Evolutionary conservation across 306 rosid genomes (phyloP).

Genomic region (Castanea sativa): DNA sequence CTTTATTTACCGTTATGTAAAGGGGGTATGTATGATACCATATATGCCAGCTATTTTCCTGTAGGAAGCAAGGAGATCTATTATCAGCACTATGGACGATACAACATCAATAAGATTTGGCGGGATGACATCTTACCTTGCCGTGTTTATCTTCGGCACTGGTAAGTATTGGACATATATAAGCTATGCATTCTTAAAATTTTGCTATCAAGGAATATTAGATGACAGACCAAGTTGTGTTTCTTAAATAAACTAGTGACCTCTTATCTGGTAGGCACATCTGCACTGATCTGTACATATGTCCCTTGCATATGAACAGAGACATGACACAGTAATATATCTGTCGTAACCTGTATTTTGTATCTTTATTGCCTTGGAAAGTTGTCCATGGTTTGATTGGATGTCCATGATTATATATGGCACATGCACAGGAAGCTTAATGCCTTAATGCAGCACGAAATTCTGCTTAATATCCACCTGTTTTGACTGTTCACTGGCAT

Average conservation of each 20-base stretch:
- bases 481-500: too few relatives aligned
- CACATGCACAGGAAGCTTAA: not conserved
- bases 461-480: not conserved
- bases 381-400: not conserved
- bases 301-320: not conserved
- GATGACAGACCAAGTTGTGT: not conserved
- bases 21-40: not conserved
- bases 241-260: not conserved
- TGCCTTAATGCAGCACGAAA: not conserved
- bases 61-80: slow-evolving; percentile 72
- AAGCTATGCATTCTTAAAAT: not conserved
- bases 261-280: not conserved
- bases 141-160: slow-evolving; percentile 87
- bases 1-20: not conserved
- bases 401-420: not conserved
- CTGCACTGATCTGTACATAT: not conserved
- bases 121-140: slow-evolving; percentile 92
- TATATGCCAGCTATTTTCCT: slow-evolving; percentile 4
- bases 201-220: not conserved
- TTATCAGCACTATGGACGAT: slow-evolving; percentile 68
- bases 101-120: slow-evolving; percentile 82
- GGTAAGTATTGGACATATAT: slow-evolving; percentile 49
- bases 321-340: not conserved
- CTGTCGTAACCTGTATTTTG: not conserved
- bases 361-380: not conserved